phyloP scores from a whole-genome alignment of 2,329 filamentous ascomycete genomes.

The Grosmannia serpens region DNA sequence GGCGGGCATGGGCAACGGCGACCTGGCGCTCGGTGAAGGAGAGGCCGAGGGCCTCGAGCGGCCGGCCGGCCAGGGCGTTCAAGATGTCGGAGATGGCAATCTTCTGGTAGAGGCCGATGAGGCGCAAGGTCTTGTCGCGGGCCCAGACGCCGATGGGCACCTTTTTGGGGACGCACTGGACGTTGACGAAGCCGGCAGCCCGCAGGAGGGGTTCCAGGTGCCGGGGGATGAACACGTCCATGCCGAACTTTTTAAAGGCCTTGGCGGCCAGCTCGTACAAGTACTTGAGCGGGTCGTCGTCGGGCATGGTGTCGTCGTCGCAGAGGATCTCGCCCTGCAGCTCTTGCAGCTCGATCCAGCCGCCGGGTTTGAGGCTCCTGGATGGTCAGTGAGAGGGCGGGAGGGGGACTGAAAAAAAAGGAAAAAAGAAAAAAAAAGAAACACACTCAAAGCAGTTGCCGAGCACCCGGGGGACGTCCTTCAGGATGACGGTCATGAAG shows the following conservation, averaged over 20 bases:
- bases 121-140: conserved; percentile 24
- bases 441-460: conserved; percentile 6
- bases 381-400: conserved; percentile 13
- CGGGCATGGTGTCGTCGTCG: conserved; percentile 23
- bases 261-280: conserved; percentile 17
- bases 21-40: conserved; percentile 18
- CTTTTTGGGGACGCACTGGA: conserved; percentile 28
- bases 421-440: not conserved
- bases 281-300: conserved; percentile 25
- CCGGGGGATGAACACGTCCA: conserved; percentile 20
- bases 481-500: conserved; percentile 35
- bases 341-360: conserved; percentile 44
- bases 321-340: conserved; percentile 17
- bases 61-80: conserved; percentile 29
- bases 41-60: conserved; percentile 24
- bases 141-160: conserved; percentile 35
- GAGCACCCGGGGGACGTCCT: conserved; percentile 32
- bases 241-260: conserved; percentile 23
- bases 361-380: conserved; percentile 33
- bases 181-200: conserved; percentile 29
- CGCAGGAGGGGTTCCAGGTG: conserved; percentile 25
- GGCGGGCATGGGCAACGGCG: conserved; percentile 19
- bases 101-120: conserved; percentile 29
- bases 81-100: conserved; percentile 25
- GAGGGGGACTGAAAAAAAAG: not conserved